Evolutionary conservation across 495 filamentous ascomycete species (phyloP).

Genomic region (Aspergillus kassunensis): DNA sequence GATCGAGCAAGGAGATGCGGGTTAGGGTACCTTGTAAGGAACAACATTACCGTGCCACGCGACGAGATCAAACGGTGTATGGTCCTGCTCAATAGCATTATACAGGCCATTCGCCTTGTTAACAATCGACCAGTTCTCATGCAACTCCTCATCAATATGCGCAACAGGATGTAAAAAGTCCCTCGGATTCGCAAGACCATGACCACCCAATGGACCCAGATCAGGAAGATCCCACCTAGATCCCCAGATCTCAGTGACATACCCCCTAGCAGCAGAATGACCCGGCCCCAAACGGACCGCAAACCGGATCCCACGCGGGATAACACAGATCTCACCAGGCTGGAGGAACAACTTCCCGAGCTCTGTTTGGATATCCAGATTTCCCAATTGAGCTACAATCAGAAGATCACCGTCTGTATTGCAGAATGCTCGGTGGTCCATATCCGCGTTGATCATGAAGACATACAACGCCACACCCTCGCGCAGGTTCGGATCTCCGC

Average conservation of each 20-base stretch:
- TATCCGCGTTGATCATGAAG: conserved; percentile 34
- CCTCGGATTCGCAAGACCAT: conserved; percentile 37
- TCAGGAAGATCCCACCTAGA: conserved; percentile 39
- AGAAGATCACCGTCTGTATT: conserved; percentile 43
- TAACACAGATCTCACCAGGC: conserved; percentile 40
- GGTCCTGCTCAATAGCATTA: conserved; percentile 37
- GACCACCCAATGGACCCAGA: conserved; percentile 36
- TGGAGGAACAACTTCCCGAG: conserved; percentile 40
- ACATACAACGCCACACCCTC: conserved; percentile 34
- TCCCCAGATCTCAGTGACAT: conserved; percentile 41
- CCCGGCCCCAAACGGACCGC: conserved; percentile 26
- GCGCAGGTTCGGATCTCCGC: conserved; percentile 35
- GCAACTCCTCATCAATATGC: conserved; percentile 36
- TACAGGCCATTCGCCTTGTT: conserved; percentile 35
- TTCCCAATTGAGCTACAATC: conserved; percentile 36
- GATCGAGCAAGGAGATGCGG: background rate
- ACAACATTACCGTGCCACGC: conserved; percentile 45
- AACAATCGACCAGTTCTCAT: conserved; percentile 32
- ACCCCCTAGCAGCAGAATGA: conserved; percentile 30
- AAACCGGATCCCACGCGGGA: conserved; percentile 37
- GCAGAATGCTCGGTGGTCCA: conserved; percentile 36
- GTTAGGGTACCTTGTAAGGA: conserved; percentile 37
- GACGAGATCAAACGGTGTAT: conserved; percentile 39
- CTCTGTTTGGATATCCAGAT: conserved; percentile 41
- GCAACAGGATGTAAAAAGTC: conserved; percentile 42